Percentiles rank a stretch among this genome's conserved stretches.
Evolutionary conservation across 805 yeast species (phyloP).

Genomic region (Pichia exigua): DNA sequence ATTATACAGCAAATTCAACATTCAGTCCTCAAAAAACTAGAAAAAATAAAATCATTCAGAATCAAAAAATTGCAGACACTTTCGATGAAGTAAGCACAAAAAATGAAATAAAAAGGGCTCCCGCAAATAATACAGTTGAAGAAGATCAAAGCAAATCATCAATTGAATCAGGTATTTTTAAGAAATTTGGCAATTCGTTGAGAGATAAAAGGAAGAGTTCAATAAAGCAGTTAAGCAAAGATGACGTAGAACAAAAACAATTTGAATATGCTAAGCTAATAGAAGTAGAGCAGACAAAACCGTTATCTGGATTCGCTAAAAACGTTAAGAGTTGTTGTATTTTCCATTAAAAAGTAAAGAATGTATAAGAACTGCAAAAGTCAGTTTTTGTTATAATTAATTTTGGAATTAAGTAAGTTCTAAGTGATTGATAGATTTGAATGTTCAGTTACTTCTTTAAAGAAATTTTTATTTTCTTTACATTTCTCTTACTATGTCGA

Average conservation of each 20-base stretch:
- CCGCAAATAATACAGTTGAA: background rate
- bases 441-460: background rate
- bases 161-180: background rate
- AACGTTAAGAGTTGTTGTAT: background rate
- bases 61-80: background rate
- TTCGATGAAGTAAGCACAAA: background rate
- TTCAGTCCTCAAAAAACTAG: background rate
- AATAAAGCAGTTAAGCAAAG: background rate
- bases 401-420: no score
- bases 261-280: background rate
- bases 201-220: background rate
- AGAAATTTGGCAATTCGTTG: background rate
- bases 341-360: background rate
- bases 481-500: conserved; percentile 7
- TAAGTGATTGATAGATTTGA: no score
- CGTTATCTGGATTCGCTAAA: background rate
- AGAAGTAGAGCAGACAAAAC: background rate
- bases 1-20: background rate
- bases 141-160: background rate
- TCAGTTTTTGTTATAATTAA: no score
- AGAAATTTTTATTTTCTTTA: background rate
- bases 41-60: background rate
- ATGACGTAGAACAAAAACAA: background rate
- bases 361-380: no score
- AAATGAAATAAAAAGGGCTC: background rate